Evolutionary conservation across 805 yeast genomes (phyloP), one percentile per base, ranked within the genome.

Genomic region (Millerago galiae): DNA sequence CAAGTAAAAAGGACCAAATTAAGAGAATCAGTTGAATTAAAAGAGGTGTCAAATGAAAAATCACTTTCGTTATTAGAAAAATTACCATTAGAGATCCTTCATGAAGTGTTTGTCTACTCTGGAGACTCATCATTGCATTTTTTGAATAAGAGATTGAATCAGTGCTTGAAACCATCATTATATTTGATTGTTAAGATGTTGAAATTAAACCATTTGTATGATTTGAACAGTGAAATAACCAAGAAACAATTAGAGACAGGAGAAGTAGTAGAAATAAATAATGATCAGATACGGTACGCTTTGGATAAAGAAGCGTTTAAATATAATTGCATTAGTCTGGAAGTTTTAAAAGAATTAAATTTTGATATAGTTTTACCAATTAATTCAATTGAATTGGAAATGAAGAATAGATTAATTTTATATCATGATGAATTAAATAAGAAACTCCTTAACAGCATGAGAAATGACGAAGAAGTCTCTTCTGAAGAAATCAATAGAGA

Each of bases 61-160:
- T 24, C 35, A 18, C 17, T 36, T 16, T 38, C 31, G 6, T 24
- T n/a, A 15, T 21, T 38, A 2, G 41, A 38, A 5, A 16, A 55
- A 12, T 54, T 75, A 11, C 80, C 81, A 2, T 41, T 54, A 3
- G 79, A 75, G 43, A 41, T 76, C 2, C 45, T 74, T 2, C 63
- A 58, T 21, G 53, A 52, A 33, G 64, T 76, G 9, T 68, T 71
- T 50, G 51, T 65, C 3, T 46, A 48, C n/a, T 55, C 72, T 3
- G 69, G 68, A 2, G 54, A 66, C n/a, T 55, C 64, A 9, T 30
- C 43, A 4, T 58, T 75, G 5, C 17, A 14, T 1, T 67, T 73
- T 0, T 53, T 67, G 1, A 66, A 65, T 44, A 59, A 51, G 35
- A 38, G 42, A 14, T 46, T 74, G 10, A 47, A 60, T 33, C 25